Evolutionary conservation across 2,329 filamentous ascomycete species (phyloP).

Genomic region (Leptoxyphium fumago): DNA sequence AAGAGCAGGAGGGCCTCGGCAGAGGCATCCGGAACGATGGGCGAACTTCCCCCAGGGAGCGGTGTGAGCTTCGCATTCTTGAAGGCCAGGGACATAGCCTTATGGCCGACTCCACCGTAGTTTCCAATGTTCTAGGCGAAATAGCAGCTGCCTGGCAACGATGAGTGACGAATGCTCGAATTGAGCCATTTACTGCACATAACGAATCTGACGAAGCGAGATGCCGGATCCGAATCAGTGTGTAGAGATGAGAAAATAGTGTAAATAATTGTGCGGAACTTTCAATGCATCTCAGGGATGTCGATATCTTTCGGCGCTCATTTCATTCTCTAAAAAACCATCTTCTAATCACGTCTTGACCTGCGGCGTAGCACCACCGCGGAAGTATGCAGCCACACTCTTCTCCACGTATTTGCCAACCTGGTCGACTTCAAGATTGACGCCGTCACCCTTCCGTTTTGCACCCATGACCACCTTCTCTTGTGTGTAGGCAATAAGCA

Average conservation of each 20-base stretch:
- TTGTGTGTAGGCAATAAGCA: constrained; percentile 95
- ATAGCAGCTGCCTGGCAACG: constrained; percentile 42
- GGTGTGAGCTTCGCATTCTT: constrained; percentile 75
- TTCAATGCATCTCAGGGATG: too few relatives aligned
- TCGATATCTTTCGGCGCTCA: too few relatives aligned
- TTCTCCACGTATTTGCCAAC: constrained; percentile 78
- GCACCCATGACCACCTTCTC: constrained; percentile 70
- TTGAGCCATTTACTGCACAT: too few relatives aligned
- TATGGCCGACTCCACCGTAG: constrained; percentile 84
- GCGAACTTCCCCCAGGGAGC: constrained; percentile 22
- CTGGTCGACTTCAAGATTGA: constrained; percentile 91
- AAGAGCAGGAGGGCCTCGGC: not conserved
- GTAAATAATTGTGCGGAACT: too few relatives aligned
- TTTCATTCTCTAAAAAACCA: too few relatives aligned
- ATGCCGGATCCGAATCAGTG: too few relatives aligned
- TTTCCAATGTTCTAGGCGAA: constrained; percentile 79
- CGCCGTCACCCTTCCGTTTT: constrained; percentile 65
- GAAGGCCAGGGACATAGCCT: constrained; percentile 82
- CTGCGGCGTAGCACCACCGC: constrained; percentile 25
- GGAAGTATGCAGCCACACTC: constrained; percentile 69
- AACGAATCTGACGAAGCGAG: too few relatives aligned
- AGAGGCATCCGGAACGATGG: not conserved
- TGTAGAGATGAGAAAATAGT: too few relatives aligned
- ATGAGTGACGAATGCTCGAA: not conserved
- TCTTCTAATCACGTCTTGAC: not conserved